A percentile compares a stretch with the other conserved stretches of the same genome.
Conservation (phyloP, 495 filamentous ascomycete species). For the Usnea hakonensis region DNA sequence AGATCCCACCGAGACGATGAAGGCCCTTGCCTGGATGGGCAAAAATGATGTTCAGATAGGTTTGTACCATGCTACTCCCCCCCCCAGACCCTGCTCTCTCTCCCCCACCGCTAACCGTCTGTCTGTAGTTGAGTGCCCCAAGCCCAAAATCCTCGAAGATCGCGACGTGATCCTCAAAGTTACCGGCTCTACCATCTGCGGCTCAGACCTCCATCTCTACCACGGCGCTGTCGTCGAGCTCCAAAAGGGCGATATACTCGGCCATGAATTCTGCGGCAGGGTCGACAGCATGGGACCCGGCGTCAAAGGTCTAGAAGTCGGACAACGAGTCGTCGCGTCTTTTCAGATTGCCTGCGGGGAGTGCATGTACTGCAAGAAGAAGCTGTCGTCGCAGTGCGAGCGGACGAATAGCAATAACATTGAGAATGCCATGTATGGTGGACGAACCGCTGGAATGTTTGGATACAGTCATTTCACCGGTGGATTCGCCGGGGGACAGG, state of each 20-base stretch:
- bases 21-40: slow-evolving; percentile 64
- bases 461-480: slow-evolving; percentile 64
- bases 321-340: slow-evolving; percentile 73
- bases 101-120: neutral
- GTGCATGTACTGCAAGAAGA: slow-evolving; percentile 72
- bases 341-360: slow-evolving; percentile 71
- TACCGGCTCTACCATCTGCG: slow-evolving; percentile 81
- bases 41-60: slow-evolving; percentile 56
- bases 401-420: slow-evolving; percentile 65
- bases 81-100: neutral
- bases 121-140: slow-evolving; percentile 48
- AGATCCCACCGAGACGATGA: slow-evolving; percentile 52
- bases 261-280: slow-evolving; percentile 82
- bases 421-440: slow-evolving; percentile 65
- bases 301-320: slow-evolving; percentile 51
- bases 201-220: slow-evolving; percentile 74
- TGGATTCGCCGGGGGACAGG: slow-evolving; percentile 83
- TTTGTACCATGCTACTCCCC: slow-evolving; percentile 19
- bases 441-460: slow-evolving; percentile 56
- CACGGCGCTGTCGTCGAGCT: slow-evolving; percentile 67
- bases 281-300: slow-evolving; percentile 62
- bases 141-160: slow-evolving; percentile 63
- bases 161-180: slow-evolving; percentile 77
- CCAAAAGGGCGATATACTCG: slow-evolving; percentile 77
- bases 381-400: slow-evolving; percentile 70